These are phyloP conservation scores for Mortierella antarctica DNA, from an alignment of 192 early-diverging fungal genomes.

Conservation along the genomic window DNA sequence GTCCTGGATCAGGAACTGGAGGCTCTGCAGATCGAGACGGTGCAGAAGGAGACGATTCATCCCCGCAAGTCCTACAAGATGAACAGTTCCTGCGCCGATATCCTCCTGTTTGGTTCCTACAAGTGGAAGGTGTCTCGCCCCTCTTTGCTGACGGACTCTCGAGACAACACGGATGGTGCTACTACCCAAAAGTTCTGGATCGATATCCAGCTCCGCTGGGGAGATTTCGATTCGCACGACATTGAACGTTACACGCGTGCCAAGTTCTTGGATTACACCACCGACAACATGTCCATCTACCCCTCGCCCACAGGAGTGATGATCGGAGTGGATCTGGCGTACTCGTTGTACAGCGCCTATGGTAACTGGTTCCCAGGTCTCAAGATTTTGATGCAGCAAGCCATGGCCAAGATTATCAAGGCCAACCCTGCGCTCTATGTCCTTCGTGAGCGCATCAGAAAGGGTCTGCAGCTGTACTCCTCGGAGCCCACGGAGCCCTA, in stretches of 20 bases:
- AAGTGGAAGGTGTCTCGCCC: slow-evolving; percentile 99
- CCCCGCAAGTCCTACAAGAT: slow-evolving; percentile 99
- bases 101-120: slow-evolving; percentile 95
- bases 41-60: slow-evolving; percentile 99
- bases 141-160: slow-evolving; percentile 90
- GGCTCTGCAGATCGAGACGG: slow-evolving; percentile 97
- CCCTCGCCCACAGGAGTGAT: slow-evolving; percentile 98
- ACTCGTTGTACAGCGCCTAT: slow-evolving; percentile 93
- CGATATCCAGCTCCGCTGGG: slow-evolving; percentile 98
- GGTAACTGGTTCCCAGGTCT: slow-evolving; percentile 99
- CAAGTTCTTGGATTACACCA: slow-evolving; percentile 98
- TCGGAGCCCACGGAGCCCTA: slow-evolving; percentile 99
- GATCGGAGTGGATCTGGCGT: slow-evolving; percentile 97
- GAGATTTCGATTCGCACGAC: slow-evolving; percentile 99
- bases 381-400: slow-evolving; percentile 97
- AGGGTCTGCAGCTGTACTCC: slow-evolving; percentile 98
- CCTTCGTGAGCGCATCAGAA: slow-evolving; percentile 97
- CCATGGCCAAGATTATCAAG: slow-evolving; percentile 99
- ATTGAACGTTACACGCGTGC: slow-evolving; percentile 98
- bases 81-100: slow-evolving; percentile 94
- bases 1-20: slow-evolving; percentile 98
- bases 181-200: slow-evolving; percentile 98
- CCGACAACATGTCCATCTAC: slow-evolving; percentile 99
- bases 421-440: slow-evolving; percentile 98
- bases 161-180: slow-evolving; percentile 96